Conservation (phyloP, 768 basidiomycete species). For the Amanita polypyramis region DNA sequence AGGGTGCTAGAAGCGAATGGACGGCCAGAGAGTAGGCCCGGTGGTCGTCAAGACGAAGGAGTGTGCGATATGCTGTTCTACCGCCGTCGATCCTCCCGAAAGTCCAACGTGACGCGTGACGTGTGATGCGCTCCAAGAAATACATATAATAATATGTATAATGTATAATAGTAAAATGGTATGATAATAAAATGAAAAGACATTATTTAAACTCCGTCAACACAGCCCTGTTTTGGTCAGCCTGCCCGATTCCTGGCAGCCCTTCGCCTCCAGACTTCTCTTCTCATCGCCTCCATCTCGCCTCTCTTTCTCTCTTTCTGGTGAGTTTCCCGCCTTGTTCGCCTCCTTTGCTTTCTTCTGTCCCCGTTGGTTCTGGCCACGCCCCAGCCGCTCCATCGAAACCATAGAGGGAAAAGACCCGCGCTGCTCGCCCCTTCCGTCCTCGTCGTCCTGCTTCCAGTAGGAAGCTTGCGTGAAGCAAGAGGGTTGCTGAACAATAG, state of each 20-base stretch:
- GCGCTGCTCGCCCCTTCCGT: not conserved
- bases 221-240: conserved; percentile 33
- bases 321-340: not conserved
- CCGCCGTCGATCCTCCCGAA: not conserved
- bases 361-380: too few species aligned
- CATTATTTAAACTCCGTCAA: conserved; percentile 42
- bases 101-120: not conserved
- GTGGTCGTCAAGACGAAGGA: not conserved
- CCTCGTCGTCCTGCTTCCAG: not conserved
- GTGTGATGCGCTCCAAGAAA: too few species aligned
- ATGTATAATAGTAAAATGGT: too few species aligned
- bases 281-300: conserved; percentile 2
- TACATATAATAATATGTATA: too few species aligned
- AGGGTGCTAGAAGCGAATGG: conserved; percentile 13
- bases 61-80: not conserved
- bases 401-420: not conserved
- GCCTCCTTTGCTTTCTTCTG: too few species aligned
- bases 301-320: not conserved
- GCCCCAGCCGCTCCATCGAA: too few species aligned
- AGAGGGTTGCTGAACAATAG: not conserved
- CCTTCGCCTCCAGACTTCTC: conserved; percentile 13
- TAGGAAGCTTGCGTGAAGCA: not conserved
- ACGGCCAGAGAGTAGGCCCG: conserved; percentile 13
- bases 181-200: too few species aligned
- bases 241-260: conserved; percentile 18